A percentile compares a stretch with the other conserved stretches of the same genome.
Evolutionary conservation across 768 basidiomycete genomes (phyloP).

Genomic region (Tephrocybe sp.): DNA sequence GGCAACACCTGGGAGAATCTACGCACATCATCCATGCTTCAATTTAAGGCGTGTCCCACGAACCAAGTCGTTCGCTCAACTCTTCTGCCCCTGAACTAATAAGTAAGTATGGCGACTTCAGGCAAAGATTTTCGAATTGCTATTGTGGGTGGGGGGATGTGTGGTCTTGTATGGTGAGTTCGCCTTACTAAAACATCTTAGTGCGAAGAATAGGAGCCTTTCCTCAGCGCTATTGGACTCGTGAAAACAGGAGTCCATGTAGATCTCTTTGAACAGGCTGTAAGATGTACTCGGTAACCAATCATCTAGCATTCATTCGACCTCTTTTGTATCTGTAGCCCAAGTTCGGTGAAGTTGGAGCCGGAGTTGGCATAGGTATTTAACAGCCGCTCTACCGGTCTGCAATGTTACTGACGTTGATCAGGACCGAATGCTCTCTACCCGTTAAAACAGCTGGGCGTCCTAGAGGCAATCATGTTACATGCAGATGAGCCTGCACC

Average conservation of each 20-base stretch:
- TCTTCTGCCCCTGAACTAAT: background rate
- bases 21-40: no score
- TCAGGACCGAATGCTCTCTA: conserved; percentile 49
- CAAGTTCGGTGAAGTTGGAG: conserved; percentile 50
- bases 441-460: conserved; percentile 40
- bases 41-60: no score
- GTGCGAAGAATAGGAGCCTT: background rate
- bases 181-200: background rate
- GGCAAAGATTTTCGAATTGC: conserved; percentile 45
- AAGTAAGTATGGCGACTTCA: conserved; percentile 4
- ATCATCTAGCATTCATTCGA: background rate
- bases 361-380: conserved; percentile 48
- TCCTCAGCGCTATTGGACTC: conserved; percentile 39
- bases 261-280: conserved; percentile 51
- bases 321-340: conserved; percentile 26
- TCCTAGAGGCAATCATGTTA: conserved; percentile 39
- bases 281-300: conserved; percentile 13
- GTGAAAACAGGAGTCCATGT: conserved; percentile 38
- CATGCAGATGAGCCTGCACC: conserved; percentile 31
- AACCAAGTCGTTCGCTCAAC: no score
- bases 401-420: background rate
- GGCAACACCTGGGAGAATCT: no score
- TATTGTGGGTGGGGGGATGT: conserved; percentile 57
- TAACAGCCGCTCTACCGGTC: background rate
- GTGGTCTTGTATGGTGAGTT: conserved; percentile 41